Evolutionary conservation across 345 rosid genomes (phyloP), one percentile per base, ranked within the genome.

Genomic region (Pugionium dolabratum): DNA sequence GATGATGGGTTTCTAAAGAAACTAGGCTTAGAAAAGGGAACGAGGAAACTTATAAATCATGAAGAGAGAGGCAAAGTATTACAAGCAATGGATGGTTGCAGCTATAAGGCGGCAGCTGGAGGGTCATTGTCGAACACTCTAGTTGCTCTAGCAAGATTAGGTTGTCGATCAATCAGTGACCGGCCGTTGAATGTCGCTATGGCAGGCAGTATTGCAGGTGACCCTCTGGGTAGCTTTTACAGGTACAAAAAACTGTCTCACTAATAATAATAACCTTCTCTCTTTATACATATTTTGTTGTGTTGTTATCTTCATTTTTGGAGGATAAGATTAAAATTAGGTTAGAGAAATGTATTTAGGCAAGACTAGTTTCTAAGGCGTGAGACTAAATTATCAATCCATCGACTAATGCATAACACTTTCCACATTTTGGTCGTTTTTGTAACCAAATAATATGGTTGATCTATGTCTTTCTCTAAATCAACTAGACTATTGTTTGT

Each of bases 21-120:
- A 74, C 62, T 90, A 65, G 91, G 81, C 25, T 78, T 93, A 75
- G 86, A 79, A 70, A 93, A 93, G 63, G 98, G 98, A 50, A 85
- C 91, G 3, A 85, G 98, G 84, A 93, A 82, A 79, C 74, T 90
- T 47, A 84, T 93, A 44, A 88, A 93, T 79, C 98, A 90, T 71
- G 96, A 93, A 75, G 98, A 90, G 81, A 90, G 97, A 64, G 98
- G 98, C 67, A 78, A 76, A 73, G 85, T 90, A 35, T 78, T 93
- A 81, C 90, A 71, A 66, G 98, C 97, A 29, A 90, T 93, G 98
- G 98, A 93, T 75, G 98, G 98, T 67, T 88, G 98, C 79, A 88
- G 87, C 82, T 93, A 90, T 66, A 93, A 93, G 81, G 98, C 97
- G 1, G 98, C 97, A 47, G 96, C 96, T 59, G 98, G 98, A 56